phyloP scores from a whole-genome alignment of 345 rosid species.

The Gynandropsis gynandra region DNA sequence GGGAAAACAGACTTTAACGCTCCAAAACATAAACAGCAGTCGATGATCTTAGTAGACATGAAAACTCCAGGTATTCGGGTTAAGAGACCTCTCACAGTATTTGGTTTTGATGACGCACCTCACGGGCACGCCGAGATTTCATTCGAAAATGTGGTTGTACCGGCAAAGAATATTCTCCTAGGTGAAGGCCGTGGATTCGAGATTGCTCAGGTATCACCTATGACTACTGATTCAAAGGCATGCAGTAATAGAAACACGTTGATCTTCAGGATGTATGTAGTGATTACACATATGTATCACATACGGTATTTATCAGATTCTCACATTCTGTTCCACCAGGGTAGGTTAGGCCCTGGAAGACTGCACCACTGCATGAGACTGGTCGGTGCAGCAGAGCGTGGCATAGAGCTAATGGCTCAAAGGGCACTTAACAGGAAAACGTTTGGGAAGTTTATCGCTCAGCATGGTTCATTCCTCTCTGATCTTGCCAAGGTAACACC shows the following conservation, averaged over 20 bases:
- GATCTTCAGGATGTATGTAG: no score
- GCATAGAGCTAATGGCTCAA: slow-evolving; percentile 85
- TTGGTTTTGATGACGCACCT: slow-evolving; percentile 97
- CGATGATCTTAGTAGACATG: slow-evolving; percentile 89
- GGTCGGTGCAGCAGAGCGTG: slow-evolving; percentile 96
- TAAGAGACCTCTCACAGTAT: slow-evolving; percentile 77
- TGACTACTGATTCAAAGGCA: neutral
- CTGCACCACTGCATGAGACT: slow-evolving; percentile 98
- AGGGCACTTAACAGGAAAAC: slow-evolving; percentile 76
- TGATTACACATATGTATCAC: neutral
- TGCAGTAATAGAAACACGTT: slow-evolving; percentile 8
- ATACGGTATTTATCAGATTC: slow-evolving; percentile 4
- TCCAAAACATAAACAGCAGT: slow-evolving; percentile 83
- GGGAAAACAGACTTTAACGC: slow-evolving; percentile 86
- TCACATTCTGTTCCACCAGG: slow-evolving; percentile 42
- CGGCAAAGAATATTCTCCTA: slow-evolving; percentile 73
- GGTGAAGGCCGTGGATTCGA: slow-evolving; percentile 99
- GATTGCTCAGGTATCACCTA: slow-evolving; percentile 79
- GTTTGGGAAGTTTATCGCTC: slow-evolving; percentile 79
- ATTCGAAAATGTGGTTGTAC: slow-evolving; percentile 69
- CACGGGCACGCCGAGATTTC: slow-evolving; percentile 94
- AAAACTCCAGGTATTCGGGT: slow-evolving; percentile 62
- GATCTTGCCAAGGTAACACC: slow-evolving; percentile 71
- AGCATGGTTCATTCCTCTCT: slow-evolving; percentile 83
- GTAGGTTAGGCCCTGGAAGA: slow-evolving; percentile 97